These are phyloP conservation scores for Cyberlindnera sargentensis DNA, from an alignment of 805 yeast species.

Conservation along the genomic window DNA sequence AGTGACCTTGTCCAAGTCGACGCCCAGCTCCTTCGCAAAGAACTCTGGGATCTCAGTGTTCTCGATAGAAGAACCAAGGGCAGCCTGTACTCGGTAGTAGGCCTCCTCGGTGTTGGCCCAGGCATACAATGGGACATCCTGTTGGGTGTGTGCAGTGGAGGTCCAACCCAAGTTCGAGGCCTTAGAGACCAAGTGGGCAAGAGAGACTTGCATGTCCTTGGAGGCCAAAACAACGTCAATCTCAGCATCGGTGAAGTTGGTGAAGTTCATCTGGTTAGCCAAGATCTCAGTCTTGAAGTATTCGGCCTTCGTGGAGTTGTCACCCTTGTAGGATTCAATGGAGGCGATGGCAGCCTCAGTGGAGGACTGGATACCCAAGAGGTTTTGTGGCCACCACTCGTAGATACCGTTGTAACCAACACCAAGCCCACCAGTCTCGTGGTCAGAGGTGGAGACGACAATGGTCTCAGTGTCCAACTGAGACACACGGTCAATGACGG, in stretches of 20 bases:
- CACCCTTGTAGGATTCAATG: slow-evolving; percentile 30
- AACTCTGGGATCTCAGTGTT: slow-evolving; percentile 78
- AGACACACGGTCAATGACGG: slow-evolving; percentile 64
- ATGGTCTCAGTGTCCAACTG: slow-evolving; percentile 68
- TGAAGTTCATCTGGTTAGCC: slow-evolving; percentile 24
- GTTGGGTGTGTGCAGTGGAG: slow-evolving; percentile 94
- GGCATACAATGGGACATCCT: slow-evolving; percentile 86
- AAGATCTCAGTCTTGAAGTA: slow-evolving; percentile 50
- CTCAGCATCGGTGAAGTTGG: slow-evolving; percentile 38
- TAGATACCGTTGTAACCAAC: slow-evolving; percentile 79
- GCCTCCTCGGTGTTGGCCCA: slow-evolving; percentile 53
- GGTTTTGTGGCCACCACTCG: slow-evolving; percentile 74
- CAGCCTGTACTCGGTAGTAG: slow-evolving; percentile 32
- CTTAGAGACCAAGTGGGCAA: slow-evolving; percentile 61
- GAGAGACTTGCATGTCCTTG: slow-evolving; percentile 31
- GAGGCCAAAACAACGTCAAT: slow-evolving; percentile 34
- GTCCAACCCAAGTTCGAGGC: slow-evolving; percentile 90
- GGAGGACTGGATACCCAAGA: slow-evolving; percentile 57
- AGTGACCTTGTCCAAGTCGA: slow-evolving; percentile 44
- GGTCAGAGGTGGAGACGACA: slow-evolving; percentile 80
- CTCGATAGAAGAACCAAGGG: slow-evolving; percentile 76
- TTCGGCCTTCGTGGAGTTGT: slow-evolving; percentile 25
- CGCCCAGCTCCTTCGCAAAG: slow-evolving; percentile 48
- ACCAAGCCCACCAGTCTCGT: slow-evolving; percentile 89
- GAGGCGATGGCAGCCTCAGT: slow-evolving; percentile 58